Evolutionary conservation across 2,329 filamentous ascomycete species (phyloP).

Genomic region (Malbranchea zuffiana): DNA sequence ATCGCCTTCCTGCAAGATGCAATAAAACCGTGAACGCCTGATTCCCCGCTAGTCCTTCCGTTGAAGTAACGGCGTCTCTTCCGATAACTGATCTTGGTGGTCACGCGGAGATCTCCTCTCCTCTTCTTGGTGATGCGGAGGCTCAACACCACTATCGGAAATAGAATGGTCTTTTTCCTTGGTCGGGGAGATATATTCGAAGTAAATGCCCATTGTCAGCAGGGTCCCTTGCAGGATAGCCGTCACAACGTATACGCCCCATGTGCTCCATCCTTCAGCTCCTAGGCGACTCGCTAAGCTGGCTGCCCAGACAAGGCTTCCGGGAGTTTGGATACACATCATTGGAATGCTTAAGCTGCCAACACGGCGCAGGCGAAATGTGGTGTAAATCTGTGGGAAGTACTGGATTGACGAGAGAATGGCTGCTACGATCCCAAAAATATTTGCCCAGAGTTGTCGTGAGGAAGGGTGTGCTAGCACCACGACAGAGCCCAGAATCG

Average conservation of each 20-base stretch:
- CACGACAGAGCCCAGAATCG: slow-evolving; percentile 53
- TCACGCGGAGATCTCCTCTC: no score
- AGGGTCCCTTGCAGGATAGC: slow-evolving; percentile 74
- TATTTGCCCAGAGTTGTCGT: slow-evolving; percentile 70
- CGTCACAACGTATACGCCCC: slow-evolving; percentile 82
- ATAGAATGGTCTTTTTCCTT: slow-evolving; percentile 30
- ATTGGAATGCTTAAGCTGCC: slow-evolving; percentile 90
- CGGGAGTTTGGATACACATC: slow-evolving; percentile 97
- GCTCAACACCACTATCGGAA: slow-evolving; percentile 8
- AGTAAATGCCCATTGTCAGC: slow-evolving; percentile 68
- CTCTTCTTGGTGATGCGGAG: slow-evolving; percentile 11
- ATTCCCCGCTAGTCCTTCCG: slow-evolving; percentile 5
- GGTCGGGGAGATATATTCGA: slow-evolving; percentile 40
- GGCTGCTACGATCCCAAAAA: slow-evolving; percentile 69
- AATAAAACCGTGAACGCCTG: neutral
- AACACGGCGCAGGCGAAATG: slow-evolving; percentile 71
- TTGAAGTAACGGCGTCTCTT: slow-evolving; percentile 18
- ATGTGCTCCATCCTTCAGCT: slow-evolving; percentile 80
- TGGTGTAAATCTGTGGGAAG: slow-evolving; percentile 88
- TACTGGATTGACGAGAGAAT: slow-evolving; percentile 79
- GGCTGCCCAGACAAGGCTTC: slow-evolving; percentile 77
- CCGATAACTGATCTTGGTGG: slow-evolving; percentile 10
- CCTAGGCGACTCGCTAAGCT: slow-evolving; percentile 75
- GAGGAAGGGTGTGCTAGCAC: slow-evolving; percentile 54
- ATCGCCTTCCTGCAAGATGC: no score